A percentile compares a stretch with the other conserved stretches of the same genome.
phyloP scores from a whole-genome alignment of 129 eudicot species.

The Erigeron canadensis region DNA sequence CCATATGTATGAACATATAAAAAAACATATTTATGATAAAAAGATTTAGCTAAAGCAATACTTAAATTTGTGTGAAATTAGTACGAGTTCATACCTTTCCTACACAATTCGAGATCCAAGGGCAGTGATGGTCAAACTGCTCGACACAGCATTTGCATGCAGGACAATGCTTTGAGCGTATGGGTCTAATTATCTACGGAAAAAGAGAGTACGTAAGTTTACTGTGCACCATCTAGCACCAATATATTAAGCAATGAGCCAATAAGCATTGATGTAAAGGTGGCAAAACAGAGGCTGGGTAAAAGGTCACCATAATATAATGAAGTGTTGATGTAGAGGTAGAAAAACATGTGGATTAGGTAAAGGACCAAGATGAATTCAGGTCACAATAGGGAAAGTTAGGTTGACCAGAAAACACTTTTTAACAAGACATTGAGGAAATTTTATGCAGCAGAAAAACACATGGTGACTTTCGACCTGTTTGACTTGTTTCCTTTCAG shows the following conservation, averaged over 20 bases:
- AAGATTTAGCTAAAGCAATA: neutral
- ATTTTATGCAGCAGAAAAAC: neutral
- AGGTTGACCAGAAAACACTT: neutral
- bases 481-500: neutral
- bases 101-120: conserved; percentile 99
- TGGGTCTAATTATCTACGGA: conserved; percentile 71
- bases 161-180: conserved; percentile 97
- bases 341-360: no score
- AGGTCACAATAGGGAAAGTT: neutral
- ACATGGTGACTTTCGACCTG: neutral
- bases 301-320: neutral
- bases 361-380: neutral
- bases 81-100: conserved; percentile 64
- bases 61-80: neutral
- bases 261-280: neutral
- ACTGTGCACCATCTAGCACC: conserved; percentile 11
- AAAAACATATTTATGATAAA: neutral
- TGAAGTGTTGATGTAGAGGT: neutral
- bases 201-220: neutral
- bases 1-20: neutral
- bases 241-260: neutral
- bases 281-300: neutral
- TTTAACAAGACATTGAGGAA: neutral
- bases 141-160: conserved; percentile 82
- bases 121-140: conserved; percentile 98